Evolutionary conservation across 768 basidiomycete genomes (phyloP), one percentile per base, ranked within the genome.

Genomic region (Dentipellis fragilis): DNA sequence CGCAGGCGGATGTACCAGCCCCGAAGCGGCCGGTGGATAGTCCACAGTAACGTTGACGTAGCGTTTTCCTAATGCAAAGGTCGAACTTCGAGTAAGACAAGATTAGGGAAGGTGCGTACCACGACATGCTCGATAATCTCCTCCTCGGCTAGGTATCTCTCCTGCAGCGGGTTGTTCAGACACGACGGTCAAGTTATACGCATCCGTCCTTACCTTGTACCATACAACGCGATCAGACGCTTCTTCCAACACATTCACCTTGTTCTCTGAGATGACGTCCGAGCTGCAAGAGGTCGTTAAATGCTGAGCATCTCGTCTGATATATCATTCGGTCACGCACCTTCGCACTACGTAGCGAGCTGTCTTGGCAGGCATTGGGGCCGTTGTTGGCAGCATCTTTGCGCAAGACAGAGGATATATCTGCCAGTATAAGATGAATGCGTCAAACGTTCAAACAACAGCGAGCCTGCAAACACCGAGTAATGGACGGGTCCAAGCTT

Each of bases 1-100:
- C 85, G 79, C 22, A 92, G 71, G 42, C 85, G 85, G 57, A 92
- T 81, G 67, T 91, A 92, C 89, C 89, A 92, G 47, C 89, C 89
- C 29, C 85, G 80, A 56, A 82, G 80, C 1, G 89, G 89, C 5
- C 83, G 80, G 65, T 90, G 89, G 23, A 90, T 80, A 10, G 80
- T 80, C 89, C 89, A 92, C 54, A 78, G 75, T 2, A 88, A 66
- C 0, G 77, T 76, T 21, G 78, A 80, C 4, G 79, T 82, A n/a
- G 79, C 75, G 40, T 85, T 85, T 56, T 90, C 85, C 86, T 85
- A 57, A 35, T 10, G 17, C 16, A 3, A 29, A 29, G 29, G 6
- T 29, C 29, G 29, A 29, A 29, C 29, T 6, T 29, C 6, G 29
- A 29, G 29, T 3, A 29, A 3, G 3, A 29, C 29, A 42, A 14